Percentiles rank a stretch among this genome's conserved stretches.
These are phyloP conservation scores for Plasmodium fragile DNA, from an alignment of 169 alveolate species.

Conservation along the genomic window DNA sequence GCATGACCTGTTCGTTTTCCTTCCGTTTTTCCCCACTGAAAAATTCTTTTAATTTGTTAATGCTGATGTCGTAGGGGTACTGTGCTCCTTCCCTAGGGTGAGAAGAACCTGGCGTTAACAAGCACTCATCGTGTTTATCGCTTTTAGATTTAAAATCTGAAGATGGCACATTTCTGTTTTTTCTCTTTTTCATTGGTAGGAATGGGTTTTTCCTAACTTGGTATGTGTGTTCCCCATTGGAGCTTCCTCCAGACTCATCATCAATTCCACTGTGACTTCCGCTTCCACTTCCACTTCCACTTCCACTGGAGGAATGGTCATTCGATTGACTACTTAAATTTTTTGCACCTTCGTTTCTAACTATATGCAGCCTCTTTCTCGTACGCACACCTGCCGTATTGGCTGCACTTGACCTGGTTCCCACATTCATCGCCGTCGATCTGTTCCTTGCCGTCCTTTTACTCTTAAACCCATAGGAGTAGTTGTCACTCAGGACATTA, in stretches of 20 bases:
- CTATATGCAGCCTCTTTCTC: neutral
- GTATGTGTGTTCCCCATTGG: neutral
- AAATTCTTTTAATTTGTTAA: conserved; percentile 5
- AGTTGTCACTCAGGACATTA: neutral
- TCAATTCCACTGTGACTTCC: neutral
- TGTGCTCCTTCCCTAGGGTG: neutral
- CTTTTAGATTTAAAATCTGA: neutral
- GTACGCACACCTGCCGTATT: neutral
- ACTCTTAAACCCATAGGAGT: neutral
- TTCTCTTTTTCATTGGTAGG: neutral
- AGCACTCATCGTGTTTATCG: neutral
- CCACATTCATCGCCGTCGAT: neutral
- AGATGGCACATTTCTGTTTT: neutral
- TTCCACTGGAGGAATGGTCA: neutral
- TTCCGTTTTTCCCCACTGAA: neutral
- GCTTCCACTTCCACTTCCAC: neutral
- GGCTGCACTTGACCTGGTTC: neutral
- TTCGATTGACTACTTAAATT: neutral
- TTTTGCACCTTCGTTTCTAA: neutral
- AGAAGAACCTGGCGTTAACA: neutral
- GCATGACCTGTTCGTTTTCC: neutral
- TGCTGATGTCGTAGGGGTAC: neutral
- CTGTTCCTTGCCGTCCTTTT: neutral
- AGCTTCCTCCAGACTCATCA: neutral
- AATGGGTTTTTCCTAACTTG: neutral